These are phyloP conservation scores for Thielaviopsis musarum DNA, from an alignment of 2,329 filamentous ascomycete genomes.

Conservation along the genomic window DNA sequence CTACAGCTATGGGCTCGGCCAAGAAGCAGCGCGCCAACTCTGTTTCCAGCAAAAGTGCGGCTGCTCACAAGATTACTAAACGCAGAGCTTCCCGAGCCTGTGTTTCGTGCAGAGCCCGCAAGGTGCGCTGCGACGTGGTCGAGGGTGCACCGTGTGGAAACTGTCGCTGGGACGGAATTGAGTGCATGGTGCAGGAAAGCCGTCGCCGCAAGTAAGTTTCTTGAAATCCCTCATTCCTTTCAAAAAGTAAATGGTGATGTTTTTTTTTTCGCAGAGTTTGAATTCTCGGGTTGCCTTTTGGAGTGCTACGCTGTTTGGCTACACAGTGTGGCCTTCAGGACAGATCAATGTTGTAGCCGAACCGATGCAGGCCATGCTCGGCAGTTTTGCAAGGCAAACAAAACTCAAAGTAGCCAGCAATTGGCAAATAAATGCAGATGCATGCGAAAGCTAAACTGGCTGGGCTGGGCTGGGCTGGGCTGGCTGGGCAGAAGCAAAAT, in stretches of 20 bases:
- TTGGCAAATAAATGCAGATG: too few relatives aligned
- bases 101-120: conserved; percentile 72
- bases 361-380: too few relatives aligned
- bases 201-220: conserved; percentile 65
- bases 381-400: too few relatives aligned
- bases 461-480: too few relatives aligned
- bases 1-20: not conserved
- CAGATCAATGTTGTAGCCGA: too few relatives aligned
- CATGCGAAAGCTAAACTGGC: too few relatives aligned
- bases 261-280: not conserved
- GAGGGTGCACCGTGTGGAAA: conserved; percentile 79
- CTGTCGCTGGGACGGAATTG: conserved; percentile 64
- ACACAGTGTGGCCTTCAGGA: too few relatives aligned
- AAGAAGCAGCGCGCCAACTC: conserved; percentile 6
- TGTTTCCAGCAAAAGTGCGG: conserved; percentile 18
- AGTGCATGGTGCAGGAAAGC: conserved; percentile 64
- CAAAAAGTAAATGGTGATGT: too few relatives aligned
- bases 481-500: too few relatives aligned
- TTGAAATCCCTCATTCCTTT: not conserved
- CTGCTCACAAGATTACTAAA: conserved; percentile 42
- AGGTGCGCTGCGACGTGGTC: conserved; percentile 87
- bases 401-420: too few relatives aligned
- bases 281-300: not conserved
- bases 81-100: conserved; percentile 82
- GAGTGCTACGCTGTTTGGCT: too few relatives aligned